Evolutionary conservation across 352 stramenopile species (phyloP).

Genomic region (Globisporangium solare): DNA sequence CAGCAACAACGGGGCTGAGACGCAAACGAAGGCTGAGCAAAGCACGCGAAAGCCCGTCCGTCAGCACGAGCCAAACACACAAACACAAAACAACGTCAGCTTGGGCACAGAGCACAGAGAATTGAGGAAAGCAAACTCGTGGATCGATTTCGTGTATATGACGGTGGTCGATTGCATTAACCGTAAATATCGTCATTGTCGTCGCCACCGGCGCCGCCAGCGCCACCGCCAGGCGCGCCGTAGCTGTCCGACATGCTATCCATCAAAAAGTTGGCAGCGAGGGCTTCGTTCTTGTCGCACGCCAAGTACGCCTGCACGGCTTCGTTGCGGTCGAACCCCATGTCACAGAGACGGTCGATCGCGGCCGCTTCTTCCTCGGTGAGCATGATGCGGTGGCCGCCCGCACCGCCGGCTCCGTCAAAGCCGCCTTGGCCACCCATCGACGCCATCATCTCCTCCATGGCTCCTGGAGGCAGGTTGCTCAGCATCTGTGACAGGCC

Average conservation of each 20-base stretch:
- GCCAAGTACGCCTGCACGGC: slow-evolving; percentile 97
- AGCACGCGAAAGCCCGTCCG: too few relatives aligned
- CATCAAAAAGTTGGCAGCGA: slow-evolving; percentile 99
- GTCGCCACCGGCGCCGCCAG: slow-evolving; percentile 42
- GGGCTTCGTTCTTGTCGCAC: slow-evolving; percentile 99
- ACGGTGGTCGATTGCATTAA: slow-evolving; percentile 24
- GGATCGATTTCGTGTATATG: too few relatives aligned
- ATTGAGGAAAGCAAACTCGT: not conserved
- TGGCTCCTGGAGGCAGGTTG: slow-evolving; percentile 72
- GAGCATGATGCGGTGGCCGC: slow-evolving; percentile 67
- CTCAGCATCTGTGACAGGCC: slow-evolving; percentile 84
- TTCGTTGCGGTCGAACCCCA: slow-evolving; percentile 89
- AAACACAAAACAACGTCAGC: too few relatives aligned
- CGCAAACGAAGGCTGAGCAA: too few relatives aligned
- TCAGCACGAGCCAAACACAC: too few relatives aligned
- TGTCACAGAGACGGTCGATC: slow-evolving; percentile 72
- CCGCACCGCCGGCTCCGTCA: slow-evolving; percentile 29
- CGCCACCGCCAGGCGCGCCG: slow-evolving; percentile 29
- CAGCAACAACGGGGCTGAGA: too few relatives aligned
- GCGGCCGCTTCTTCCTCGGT: slow-evolving; percentile 75
- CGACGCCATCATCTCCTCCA: slow-evolving; percentile 86
- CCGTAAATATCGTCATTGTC: slow-evolving; percentile 89
- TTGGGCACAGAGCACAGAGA: not conserved
- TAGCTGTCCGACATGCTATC: slow-evolving; percentile 83
- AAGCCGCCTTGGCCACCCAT: slow-evolving; percentile 52